Base-by-base conservation (phyloP, 176 grass and related monocot species). In the Eragrostis curvula region DNA sequence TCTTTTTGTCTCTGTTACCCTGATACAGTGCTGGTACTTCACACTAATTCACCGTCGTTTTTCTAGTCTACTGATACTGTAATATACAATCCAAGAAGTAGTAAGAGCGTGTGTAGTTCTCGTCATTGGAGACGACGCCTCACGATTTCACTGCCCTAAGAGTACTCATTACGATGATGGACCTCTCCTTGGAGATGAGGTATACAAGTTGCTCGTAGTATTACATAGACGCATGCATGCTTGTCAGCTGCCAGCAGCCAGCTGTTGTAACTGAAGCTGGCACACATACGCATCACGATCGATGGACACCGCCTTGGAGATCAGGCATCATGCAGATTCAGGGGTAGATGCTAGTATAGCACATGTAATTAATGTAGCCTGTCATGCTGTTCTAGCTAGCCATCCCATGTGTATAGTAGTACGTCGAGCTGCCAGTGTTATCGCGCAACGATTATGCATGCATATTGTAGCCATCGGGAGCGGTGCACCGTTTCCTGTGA, bases 1-100 rank as follows among this genome's bases (percentile, higher is more conserved):
- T 74, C 77, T 48, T 89, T 89, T 89, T 81, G 87, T 64, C 20
- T 76, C 66, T 41, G 82, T 45, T 76, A n/a, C 20, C 70, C 53
- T 44, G 63, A 79, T 71, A 65, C 77, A 64, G 15, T 81, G 47
- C 28, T 52, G 61, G 2, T 73, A 25, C 16, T 63, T 73, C 71
- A 59, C 8, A 80, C 13, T 12, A 24, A n/a, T 36, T 52, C 61
- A 4, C 32, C 2, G 32, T 36, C 32, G 32, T 36, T 36, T 36
- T 36, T 36, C 32, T 36, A 36, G n/a, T n/a, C n/a, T n/a, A n/a
- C n/a, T n/a, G n/a, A n/a, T n/a, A n/a, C n/a, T n/a, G n/a, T n/a
- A n/a, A n/a, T n/a, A n/a, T n/a, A n/a, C n/a, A n/a, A n/a, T n/a
- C n/a, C n/a, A n/a, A n/a, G n/a, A n/a, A n/a, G n/a, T n/a, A n/a